phyloP scores from a whole-genome alignment of 495 filamentous ascomycete species.

The Antarctomyces pellizariae region DNA sequence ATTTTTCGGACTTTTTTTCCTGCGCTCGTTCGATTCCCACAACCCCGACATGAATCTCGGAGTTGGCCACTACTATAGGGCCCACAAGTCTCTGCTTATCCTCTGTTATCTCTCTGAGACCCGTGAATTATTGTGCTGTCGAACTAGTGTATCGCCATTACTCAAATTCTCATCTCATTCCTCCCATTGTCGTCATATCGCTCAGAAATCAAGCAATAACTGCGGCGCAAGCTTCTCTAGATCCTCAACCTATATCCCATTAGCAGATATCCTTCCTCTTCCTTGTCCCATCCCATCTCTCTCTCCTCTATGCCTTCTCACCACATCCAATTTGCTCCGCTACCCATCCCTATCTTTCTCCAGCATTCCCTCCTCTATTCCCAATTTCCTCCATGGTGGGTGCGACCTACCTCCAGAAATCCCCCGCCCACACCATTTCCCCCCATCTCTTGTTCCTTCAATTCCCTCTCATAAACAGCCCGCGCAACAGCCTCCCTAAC shows the following conservation, averaged over 20 bases:
- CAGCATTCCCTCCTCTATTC: constrained; percentile 3
- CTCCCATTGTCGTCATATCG: neutral
- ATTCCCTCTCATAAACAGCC: constrained; percentile 42
- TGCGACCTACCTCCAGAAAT: constrained; percentile 48
- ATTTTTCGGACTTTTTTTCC: too few relatives aligned
- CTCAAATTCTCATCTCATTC: too few relatives aligned
- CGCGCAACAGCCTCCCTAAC: constrained; percentile 77
- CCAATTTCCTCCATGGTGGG: neutral
- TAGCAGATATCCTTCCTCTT: constrained; percentile 1
- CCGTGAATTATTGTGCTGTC: too few relatives aligned
- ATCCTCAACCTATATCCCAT: constrained; percentile 38
- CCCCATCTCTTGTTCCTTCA: constrained; percentile 15
- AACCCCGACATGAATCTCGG: too few relatives aligned
- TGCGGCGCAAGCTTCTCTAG: constrained; percentile 81
- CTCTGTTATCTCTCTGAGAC: too few relatives aligned
- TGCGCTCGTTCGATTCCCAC: too few relatives aligned
- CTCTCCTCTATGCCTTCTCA: constrained; percentile 11
- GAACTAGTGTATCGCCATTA: too few relatives aligned
- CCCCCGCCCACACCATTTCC: constrained; percentile 20
- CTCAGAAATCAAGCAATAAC: constrained; percentile 65
- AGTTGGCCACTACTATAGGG: too few relatives aligned
- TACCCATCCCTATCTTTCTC: too few relatives aligned
- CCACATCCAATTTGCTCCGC: constrained; percentile 3
- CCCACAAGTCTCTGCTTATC: too few relatives aligned
- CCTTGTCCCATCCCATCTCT: constrained; percentile 1